A percentile compares a stretch with the other conserved stretches of the same genome.
These are phyloP conservation scores for Colletotrichum sublineola DNA, from an alignment of 2,329 filamentous ascomycete genomes.

Conservation along the genomic window DNA sequence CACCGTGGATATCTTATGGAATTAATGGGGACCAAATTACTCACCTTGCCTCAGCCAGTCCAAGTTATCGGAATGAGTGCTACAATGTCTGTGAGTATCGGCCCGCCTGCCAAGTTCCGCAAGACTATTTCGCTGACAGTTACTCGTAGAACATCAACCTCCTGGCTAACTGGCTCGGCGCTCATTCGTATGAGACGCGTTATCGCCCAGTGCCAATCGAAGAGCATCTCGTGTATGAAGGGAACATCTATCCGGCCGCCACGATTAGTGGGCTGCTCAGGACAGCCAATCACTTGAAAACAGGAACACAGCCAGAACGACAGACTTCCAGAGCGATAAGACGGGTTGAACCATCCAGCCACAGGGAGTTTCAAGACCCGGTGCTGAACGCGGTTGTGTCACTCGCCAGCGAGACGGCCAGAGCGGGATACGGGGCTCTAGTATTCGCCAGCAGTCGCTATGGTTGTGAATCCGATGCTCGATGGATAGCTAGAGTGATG, in stretches of 20 bases:
- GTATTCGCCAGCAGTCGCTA: slow-evolving; percentile 80
- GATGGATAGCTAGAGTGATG: slow-evolving; percentile 76
- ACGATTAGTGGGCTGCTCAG: slow-evolving; percentile 71
- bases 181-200: slow-evolving; percentile 78
- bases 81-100: slow-evolving; percentile 73
- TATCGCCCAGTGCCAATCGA: slow-evolving; percentile 83
- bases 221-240: slow-evolving; percentile 80
- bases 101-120: neutral
- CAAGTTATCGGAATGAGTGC: slow-evolving; percentile 87
- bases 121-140: neutral
- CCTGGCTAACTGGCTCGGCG: slow-evolving; percentile 77
- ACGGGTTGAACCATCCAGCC: slow-evolving; percentile 66
- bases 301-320: slow-evolving; percentile 50
- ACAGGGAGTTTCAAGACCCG: slow-evolving; percentile 74
- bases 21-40: slow-evolving; percentile 78
- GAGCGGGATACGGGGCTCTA: slow-evolving; percentile 77
- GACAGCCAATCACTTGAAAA: slow-evolving; percentile 65
- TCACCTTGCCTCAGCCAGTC: slow-evolving; percentile 75
- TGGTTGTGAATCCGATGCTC: slow-evolving; percentile 77
- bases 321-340: slow-evolving; percentile 57
- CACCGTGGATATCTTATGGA: slow-evolving; percentile 82
- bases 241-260: slow-evolving; percentile 73
- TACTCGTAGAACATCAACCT: slow-evolving; percentile 73
- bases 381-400: slow-evolving; percentile 79
- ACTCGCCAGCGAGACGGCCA: slow-evolving; percentile 76